A percentile compares a stretch with the other conserved stretches of the same genome.
phyloP scores from a whole-genome alignment of 495 filamentous ascomycete genomes.

The Friedmanniomyces simplex region DNA sequence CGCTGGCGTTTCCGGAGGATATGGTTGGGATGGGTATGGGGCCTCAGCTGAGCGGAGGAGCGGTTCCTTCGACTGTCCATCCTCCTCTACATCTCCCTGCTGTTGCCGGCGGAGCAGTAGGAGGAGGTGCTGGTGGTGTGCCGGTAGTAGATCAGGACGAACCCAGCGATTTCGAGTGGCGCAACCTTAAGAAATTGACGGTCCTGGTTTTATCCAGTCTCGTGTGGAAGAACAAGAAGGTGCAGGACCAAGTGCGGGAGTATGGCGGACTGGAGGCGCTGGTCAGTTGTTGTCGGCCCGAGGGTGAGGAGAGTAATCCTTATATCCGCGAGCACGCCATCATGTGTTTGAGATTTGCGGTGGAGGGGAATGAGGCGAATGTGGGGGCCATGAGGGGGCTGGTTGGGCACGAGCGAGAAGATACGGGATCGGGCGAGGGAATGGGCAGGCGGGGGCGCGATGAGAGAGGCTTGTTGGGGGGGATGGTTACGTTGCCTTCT shows the following conservation, averaged over 20 bases:
- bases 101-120: too few relatives aligned
- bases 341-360: constrained; percentile 77
- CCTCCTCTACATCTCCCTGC: too few relatives aligned
- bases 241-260: constrained; percentile 74
- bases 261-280: constrained; percentile 74
- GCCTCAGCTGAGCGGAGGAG: too few relatives aligned
- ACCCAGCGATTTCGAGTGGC: constrained; percentile 83
- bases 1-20: constrained; percentile 34
- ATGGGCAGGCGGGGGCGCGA: background rate
- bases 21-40: constrained; percentile 20
- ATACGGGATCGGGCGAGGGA: background rate
- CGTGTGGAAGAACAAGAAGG: constrained; percentile 64
- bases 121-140: too few relatives aligned
- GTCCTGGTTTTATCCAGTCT: constrained; percentile 78
- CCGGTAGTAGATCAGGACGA: constrained; percentile 43
- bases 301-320: constrained; percentile 61
- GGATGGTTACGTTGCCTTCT: background rate
- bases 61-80: too few relatives aligned
- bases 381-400: constrained; percentile 63
- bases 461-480: background rate
- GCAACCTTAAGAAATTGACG: constrained; percentile 83
- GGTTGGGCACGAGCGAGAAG: constrained; percentile 30
- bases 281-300: constrained; percentile 75
- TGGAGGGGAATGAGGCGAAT: constrained; percentile 75
- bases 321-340: constrained; percentile 86